Base-by-base conservation (phyloP, 1,284 basidiomycete species). In the Irpex lacteus region DNA sequence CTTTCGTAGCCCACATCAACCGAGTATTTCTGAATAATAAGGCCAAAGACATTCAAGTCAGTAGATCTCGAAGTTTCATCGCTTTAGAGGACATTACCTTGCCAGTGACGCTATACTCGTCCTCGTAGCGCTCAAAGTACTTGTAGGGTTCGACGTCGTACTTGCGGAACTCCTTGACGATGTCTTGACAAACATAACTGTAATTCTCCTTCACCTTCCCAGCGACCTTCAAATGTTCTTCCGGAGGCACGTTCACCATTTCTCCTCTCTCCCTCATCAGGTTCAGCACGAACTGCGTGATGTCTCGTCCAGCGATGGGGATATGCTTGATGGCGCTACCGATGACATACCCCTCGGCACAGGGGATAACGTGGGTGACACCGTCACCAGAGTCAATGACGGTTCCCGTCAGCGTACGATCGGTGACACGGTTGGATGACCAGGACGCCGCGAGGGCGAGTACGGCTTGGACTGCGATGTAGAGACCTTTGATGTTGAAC, bases 311-410 rank as follows among this genome's bases (percentile, higher is more conserved):
- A 26, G 98, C 98, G 72, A 99, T 96, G 62, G 98, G 98, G 73
- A 99, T 96, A 76, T 98, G 96, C 79, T 98, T 99, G 86, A 99
- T 99, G 2, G 97, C 95, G 70, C 94, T 97, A 32, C 97, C 98
- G 72, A 99, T 98, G 70, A 99, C 97, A 76, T 99, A 99, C 55
- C 98, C 98, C 75, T 99, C 98, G 26, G 98, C 96, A 72, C 93
- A 94, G 59, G 95, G 95, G 70, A 97, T 97, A 68, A 97, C 95
- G 77, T 97, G 95, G 2, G 98, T 99, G 56, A 99, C 98, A 82
- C 98, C 98, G 75, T 99, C 98, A 67, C 98, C 98, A 47, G 95
- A 98, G 80, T 99, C 98, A 73, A 99, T 95, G 72, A 99, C 98
- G 0, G 98, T 98, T 64, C 98, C 98, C 0, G 96, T 98, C 57